phyloP scores from a whole-genome alignment of 106 monocot species.

The Triglochin maritima region DNA sequence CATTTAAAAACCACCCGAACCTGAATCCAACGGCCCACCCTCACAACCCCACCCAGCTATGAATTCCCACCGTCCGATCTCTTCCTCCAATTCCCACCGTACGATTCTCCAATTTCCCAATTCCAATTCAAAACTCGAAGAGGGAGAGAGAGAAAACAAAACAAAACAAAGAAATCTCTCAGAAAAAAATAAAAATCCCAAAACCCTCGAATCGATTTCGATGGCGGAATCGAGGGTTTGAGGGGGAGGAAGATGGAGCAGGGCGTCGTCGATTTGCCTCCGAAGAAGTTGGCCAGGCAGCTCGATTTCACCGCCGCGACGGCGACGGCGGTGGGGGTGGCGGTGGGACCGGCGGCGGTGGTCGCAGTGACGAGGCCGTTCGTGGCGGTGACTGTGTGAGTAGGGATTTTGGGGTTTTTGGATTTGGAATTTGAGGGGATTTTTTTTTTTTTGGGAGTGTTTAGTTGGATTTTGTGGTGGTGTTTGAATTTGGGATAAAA shows the following conservation, averaged over 20 bases:
- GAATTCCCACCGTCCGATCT: slow-evolving; percentile 28
- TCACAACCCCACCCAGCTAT: slow-evolving; percentile 4
- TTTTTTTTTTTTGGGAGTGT: background rate
- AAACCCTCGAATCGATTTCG: background rate
- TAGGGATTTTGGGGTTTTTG: background rate
- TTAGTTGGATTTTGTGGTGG: background rate
- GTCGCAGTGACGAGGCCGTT: slow-evolving; percentile 6
- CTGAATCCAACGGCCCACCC: slow-evolving; percentile 12
- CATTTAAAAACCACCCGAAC: background rate
- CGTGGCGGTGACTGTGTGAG: slow-evolving; percentile 22
- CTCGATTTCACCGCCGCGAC: slow-evolving; percentile 44
- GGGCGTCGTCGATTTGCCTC: slow-evolving; percentile 35
- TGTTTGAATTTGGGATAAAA: background rate
- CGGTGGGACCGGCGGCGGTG: background rate
- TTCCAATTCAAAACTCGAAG: slow-evolving; percentile 41
- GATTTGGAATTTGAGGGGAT: background rate
- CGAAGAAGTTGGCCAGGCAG: slow-evolving; percentile 53
- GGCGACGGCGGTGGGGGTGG: background rate
- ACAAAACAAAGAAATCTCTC: background rate
- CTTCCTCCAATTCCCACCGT: slow-evolving; percentile 4
- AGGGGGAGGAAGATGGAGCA: slow-evolving; percentile 27
- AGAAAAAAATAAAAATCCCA: background rate
- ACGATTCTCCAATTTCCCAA: slow-evolving; percentile 26
- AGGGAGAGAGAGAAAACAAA: slow-evolving; percentile 15
- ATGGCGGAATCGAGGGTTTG: background rate